A percentile compares a stretch with the other conserved stretches of the same genome.
Evolutionary conservation across 305 asterid species (phyloP).

Genomic region (Fraxinus platypoda): DNA sequence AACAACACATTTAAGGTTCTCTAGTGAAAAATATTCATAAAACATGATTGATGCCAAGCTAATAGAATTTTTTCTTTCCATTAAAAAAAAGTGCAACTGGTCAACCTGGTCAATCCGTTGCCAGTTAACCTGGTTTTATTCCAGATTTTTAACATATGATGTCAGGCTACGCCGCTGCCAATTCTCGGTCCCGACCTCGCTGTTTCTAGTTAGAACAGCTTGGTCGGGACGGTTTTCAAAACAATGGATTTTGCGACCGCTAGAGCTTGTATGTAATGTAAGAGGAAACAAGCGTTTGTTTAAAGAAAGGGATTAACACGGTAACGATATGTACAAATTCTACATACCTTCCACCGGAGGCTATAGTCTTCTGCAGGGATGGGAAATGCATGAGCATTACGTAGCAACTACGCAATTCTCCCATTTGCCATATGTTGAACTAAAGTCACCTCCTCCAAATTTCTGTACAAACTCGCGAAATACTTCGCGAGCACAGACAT

Average conservation of each 20-base stretch:
- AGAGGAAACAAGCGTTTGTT: not conserved
- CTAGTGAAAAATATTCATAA: not conserved
- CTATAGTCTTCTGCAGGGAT: not conserved
- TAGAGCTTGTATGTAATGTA: not conserved
- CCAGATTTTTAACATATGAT: not conserved
- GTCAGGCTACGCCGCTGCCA: not conserved
- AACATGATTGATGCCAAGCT: not conserved
- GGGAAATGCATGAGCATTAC: constrained; percentile 6
- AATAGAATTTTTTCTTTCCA: not conserved
- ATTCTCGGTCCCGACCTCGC: not conserved
- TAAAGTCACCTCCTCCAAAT: constrained; percentile 51
- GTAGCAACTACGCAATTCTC: constrained; percentile 29
- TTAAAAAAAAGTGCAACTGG: not conserved
- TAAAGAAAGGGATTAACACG: not conserved
- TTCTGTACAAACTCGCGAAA: constrained; percentile 37
- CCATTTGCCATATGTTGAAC: constrained; percentile 56
- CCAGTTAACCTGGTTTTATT: not conserved
- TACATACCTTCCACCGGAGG: not conserved
- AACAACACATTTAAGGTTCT: not conserved
- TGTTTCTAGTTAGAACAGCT: not conserved
- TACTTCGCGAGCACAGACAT: constrained; percentile 39
- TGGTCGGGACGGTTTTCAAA: not conserved
- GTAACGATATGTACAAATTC: not conserved
- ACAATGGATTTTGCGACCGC: not conserved
- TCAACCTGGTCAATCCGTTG: not conserved